These are phyloP conservation scores for Alternaria arborescens DNA, from an alignment of 2,329 filamentous ascomycete genomes.

Conservation along the genomic window DNA sequence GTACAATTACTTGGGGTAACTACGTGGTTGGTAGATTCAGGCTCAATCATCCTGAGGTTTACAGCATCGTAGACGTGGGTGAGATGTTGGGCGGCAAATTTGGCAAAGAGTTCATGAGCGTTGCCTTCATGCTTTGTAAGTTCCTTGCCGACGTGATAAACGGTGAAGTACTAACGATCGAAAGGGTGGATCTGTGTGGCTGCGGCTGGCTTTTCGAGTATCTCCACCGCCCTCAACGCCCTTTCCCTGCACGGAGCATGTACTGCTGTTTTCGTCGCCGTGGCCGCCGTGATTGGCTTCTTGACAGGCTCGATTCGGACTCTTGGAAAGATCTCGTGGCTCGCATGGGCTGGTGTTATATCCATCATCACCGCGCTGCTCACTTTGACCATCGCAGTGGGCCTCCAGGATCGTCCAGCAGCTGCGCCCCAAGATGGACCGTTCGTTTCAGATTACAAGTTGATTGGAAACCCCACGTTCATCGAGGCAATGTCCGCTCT, in stretches of 20 bases:
- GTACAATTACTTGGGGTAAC: background rate
- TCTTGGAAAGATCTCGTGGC: conserved; percentile 14
- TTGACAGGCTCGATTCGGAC: conserved; percentile 12
- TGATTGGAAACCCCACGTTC: conserved; percentile 15
- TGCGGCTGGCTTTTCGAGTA: conserved; percentile 9
- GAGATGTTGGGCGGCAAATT: background rate
- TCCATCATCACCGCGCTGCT: conserved; percentile 21
- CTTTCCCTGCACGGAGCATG: conserved; percentile 59
- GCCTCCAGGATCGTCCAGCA: conserved; percentile 27
- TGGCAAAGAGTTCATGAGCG: background rate
- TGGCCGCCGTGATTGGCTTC: conserved; percentile 38
- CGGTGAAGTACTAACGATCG: background rate
- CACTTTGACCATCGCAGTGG: conserved; percentile 25
- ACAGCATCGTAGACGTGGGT: background rate
- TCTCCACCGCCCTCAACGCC: conserved; percentile 43
- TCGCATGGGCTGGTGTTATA: conserved; percentile 22
- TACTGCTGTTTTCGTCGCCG: conserved; percentile 26
- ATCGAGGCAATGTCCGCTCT: conserved; percentile 14
- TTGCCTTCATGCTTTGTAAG: background rate
- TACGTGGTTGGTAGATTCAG: background rate
- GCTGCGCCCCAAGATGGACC: conserved; percentile 24
- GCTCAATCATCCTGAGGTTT: background rate
- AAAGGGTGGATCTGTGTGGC: conserved; percentile 18
- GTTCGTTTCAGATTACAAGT: conserved; percentile 11
- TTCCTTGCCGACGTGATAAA: rapidly evolving